Evolutionary conservation across 1,139 yeast species (phyloP), one percentile per base, ranked within the genome.

Genomic region (Yamadazyma siamensis): DNA sequence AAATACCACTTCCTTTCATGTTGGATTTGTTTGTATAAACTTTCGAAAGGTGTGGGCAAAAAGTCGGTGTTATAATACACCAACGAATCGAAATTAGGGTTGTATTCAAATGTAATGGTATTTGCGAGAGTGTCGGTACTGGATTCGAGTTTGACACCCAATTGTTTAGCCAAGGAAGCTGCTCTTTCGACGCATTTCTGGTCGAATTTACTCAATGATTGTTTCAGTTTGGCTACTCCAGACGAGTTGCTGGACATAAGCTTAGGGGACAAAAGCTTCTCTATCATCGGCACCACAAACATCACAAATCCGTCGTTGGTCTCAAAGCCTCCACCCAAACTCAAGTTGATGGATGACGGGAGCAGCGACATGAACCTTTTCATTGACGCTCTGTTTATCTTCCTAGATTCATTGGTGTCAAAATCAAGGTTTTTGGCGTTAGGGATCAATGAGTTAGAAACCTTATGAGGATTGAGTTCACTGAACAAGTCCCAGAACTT

Each of bases 401-500:
- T 54, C 22, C 54, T 54, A 6, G 39, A 35, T 38, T 66, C 74
- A 31, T 39, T 40, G 15, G 57, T 38, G 39, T 69, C 75, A 49
- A 65, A 77, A 34, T 73, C 79, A 14, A 65, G 36, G 20, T 61
- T 61, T 37, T 59, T 61, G 17, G 61, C 63, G 36, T 62, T 54
- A 15, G 70, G 63, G 6, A 68, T 46, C 11, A 67, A 46, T 11
- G 53, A 42, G 18, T 52, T 44, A 14, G 45, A 47, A 8, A 48
- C 46, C 10, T 40, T 43, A 17, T 54, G 48, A 16, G 61, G 61
- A 33, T 69, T 71, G 13, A 77, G 66, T 39, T 81, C 89, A 46
- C 82, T 73, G 54, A 86, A 87, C 29, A 75, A 54, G 7, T 74
- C 61, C 68, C 78, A 82, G 33, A 81, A 75, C 33, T 81, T 83